These are phyloP conservation scores for Xylariaceae sp. DNA, from an alignment of 2,329 filamentous ascomycete genomes.

Conservation along the genomic window DNA sequence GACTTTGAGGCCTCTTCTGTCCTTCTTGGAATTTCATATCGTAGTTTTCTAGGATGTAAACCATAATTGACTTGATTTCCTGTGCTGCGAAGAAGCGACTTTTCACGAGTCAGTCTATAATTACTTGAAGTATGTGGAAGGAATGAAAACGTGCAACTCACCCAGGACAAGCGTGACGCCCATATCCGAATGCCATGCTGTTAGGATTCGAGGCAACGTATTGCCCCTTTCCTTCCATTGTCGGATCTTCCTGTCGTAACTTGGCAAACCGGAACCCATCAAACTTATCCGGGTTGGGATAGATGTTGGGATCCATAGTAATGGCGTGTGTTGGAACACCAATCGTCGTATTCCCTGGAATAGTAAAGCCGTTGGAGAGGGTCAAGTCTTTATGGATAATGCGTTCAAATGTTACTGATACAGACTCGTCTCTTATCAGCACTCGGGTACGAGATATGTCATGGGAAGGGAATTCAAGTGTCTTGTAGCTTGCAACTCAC, in stretches of 20 bases:
- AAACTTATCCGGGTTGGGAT: slow-evolving; percentile 3
- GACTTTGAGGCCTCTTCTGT: not conserved
- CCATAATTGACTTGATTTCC: slow-evolving; percentile 7
- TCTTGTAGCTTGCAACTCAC: not conserved
- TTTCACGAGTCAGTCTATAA: not conserved
- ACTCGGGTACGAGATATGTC: too few species aligned
- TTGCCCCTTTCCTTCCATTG: not conserved
- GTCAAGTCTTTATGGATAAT: not conserved
- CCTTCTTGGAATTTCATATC: not conserved
- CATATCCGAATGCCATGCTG: slow-evolving; percentile 6
- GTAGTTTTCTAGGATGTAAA: slow-evolving; percentile 1
- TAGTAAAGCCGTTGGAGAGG: not conserved
- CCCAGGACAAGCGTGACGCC: slow-evolving; percentile 6
- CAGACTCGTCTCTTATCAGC: not conserved
- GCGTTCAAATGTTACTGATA: not conserved
- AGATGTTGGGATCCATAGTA: slow-evolving; percentile 9
- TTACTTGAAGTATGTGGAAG: not conserved
- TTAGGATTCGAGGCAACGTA: not conserved
- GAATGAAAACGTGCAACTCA: not conserved
- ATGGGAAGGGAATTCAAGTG: not conserved
- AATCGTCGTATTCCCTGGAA: not conserved
- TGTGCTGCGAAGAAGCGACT: slow-evolving; percentile 2
- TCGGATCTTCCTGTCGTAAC: not conserved
- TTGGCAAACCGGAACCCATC: slow-evolving; percentile 5
- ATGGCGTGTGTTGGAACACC: slow-evolving; percentile 2